Evolutionary conservation across 768 basidiomycete genomes (phyloP), one percentile per base, ranked within the genome.

Genomic region (Tremella mesenterica): DNA sequence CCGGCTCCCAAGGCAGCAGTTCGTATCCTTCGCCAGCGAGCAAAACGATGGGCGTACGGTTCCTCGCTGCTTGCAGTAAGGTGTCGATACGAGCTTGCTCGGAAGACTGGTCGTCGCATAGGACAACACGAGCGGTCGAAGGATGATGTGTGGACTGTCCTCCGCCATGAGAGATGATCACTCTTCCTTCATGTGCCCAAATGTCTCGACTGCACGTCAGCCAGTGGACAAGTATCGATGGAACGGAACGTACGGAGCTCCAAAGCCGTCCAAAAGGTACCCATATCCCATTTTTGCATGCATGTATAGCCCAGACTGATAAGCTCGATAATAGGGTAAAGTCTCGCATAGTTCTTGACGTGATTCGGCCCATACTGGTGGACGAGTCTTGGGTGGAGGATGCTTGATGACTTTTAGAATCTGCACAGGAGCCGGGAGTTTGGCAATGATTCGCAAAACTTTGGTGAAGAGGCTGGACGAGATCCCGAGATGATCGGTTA

Each of bases 321-420:
- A 69, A 5, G 65, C 56, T 27, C 67, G 60, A 41, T 69, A 69
- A 43, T 69, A 69, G 13, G 67, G 64, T 39, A 69, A 39, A 13
- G 64, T 53, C 54, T 69, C 67, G 39, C 67, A 69, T 5, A 69
- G 65, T 41, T 69, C 67, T 58, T 66, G 67, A 16, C 67, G 59
- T 10, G 61, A 55, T 59, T 61, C 58, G 47, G 63, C 63, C 63
- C 63, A 65, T 29, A 65, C 60, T 10, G 58, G 60, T 20, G 63
- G 63, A 31, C 48, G 45, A 4, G 20, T 28, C 2, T 16, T 18
- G 5, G 57, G 57, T 21, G 41, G 31, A 10, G 28, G 43, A 2
- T 30, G 25, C 25, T 50, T 49, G 18, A 23, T 16, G 8, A 20
- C 10, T 43, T 20, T 20, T 8, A 9, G 18, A n/a, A 23, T 4